These are phyloP conservation scores for Emericellopsis cladophorae DNA, from an alignment of 2,329 filamentous ascomycete genomes.

Conservation along the genomic window DNA sequence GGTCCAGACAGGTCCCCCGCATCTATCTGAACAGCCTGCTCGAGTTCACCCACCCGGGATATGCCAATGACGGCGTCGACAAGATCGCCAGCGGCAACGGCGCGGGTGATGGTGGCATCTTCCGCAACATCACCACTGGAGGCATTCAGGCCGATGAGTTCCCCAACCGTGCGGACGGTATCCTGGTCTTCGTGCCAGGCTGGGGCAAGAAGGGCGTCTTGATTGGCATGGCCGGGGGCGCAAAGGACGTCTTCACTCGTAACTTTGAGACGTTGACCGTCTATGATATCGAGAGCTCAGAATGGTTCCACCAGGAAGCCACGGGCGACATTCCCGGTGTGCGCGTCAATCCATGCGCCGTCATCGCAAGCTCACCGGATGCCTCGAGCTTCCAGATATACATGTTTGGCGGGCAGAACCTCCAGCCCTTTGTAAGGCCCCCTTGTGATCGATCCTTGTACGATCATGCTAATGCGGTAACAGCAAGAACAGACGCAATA, in stretches of 20 bases:
- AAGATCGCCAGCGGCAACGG: slow-evolving; percentile 37
- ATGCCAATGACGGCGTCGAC: slow-evolving; percentile 48
- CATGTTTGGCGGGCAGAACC: slow-evolving; percentile 65
- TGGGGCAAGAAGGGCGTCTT: slow-evolving; percentile 61
- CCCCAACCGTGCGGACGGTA: slow-evolving; percentile 60
- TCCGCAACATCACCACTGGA: slow-evolving; percentile 62
- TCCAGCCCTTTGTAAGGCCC: slow-evolving; percentile 43
- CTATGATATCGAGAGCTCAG: slow-evolving; percentile 47
- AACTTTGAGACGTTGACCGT: slow-evolving; percentile 47
- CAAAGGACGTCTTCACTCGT: slow-evolving; percentile 52
- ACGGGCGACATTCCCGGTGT: slow-evolving; percentile 36
- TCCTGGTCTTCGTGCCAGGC: slow-evolving; percentile 61
- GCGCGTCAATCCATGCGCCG: slow-evolving; percentile 48
- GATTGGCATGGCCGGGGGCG: slow-evolving; percentile 60
- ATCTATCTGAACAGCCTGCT: slow-evolving; percentile 63
- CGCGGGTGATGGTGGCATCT: slow-evolving; percentile 50
- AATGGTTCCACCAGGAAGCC: slow-evolving; percentile 48
- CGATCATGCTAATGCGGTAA: slow-evolving; percentile 5
- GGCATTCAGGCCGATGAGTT: slow-evolving; percentile 56
- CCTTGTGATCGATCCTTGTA: neutral
- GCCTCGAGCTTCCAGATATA: slow-evolving; percentile 68
- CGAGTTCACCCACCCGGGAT: slow-evolving; percentile 65
- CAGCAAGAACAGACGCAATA: slow-evolving; percentile 41
- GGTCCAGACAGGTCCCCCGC: slow-evolving; percentile 50
- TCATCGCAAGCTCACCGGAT: slow-evolving; percentile 50